These are phyloP conservation scores for Gossypium stocksii DNA, from an alignment of 345 rosid genomes.

Conservation along the genomic window DNA sequence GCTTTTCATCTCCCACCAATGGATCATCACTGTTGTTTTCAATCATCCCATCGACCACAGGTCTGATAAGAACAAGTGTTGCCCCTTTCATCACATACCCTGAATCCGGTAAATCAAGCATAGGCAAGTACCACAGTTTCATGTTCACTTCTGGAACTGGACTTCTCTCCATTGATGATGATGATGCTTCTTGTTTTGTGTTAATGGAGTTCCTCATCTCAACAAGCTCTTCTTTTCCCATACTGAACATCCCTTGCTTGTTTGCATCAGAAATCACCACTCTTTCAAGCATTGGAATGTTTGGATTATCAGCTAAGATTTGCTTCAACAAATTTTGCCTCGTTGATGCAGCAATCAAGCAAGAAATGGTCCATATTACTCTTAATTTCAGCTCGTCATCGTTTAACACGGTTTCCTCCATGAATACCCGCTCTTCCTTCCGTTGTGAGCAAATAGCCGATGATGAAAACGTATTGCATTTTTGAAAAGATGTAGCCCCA, in stretches of 20 bases:
- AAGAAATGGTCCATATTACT: conserved; percentile 35
- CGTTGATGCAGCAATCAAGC: conserved; percentile 34
- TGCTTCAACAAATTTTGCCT: conserved; percentile 34
- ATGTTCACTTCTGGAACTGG: conserved; percentile 35
- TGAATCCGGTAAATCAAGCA: conserved; percentile 32
- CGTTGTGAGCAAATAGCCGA: not conserved
- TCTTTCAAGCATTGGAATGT: conserved; percentile 16
- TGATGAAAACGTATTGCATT: not conserved
- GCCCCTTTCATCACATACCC: conserved; percentile 43
- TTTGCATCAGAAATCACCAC: conserved; percentile 27
- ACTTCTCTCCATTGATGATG: conserved; percentile 22
- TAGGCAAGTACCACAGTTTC: conserved; percentile 34
- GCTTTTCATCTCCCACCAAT: conserved; percentile 15
- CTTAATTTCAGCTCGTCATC: conserved; percentile 31
- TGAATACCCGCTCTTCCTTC: not conserved
- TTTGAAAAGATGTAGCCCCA: conserved; percentile 29
- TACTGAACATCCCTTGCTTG: conserved; percentile 28
- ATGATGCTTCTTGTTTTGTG: not conserved
- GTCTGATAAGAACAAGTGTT: conserved; percentile 32
- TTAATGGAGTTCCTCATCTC: conserved; percentile 25
- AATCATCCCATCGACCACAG: conserved; percentile 20
- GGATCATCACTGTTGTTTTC: not conserved
- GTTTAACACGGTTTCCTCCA: conserved; percentile 1
- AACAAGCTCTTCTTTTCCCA: conserved; percentile 27
- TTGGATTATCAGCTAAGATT: conserved; percentile 19